phyloP scores from a whole-genome alignment of 441 rosid genomes.

The Capsella rubella region DNA sequence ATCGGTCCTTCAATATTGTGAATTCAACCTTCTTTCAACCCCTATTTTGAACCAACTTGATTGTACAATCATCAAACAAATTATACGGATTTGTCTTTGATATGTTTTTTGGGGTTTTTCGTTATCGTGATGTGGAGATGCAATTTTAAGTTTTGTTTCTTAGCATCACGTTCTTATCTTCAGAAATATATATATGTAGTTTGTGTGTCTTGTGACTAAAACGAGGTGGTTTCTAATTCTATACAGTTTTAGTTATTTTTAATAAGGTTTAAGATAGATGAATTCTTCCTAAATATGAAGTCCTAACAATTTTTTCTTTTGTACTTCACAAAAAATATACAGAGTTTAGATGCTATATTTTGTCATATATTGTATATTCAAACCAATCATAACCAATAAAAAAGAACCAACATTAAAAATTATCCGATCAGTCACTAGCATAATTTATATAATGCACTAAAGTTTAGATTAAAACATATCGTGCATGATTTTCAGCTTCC shows the following conservation, averaged over 20 bases:
- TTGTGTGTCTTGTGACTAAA: not conserved
- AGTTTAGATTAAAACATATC: too few relatives aligned
- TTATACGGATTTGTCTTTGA: slow-evolving; percentile 39
- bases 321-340: not conserved
- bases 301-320: not conserved
- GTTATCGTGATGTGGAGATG: slow-evolving; percentile 31
- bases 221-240: not conserved
- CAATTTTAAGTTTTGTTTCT: slow-evolving; percentile 28
- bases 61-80: slow-evolving; percentile 32
- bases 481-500: not conserved
- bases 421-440: too few relatives aligned
- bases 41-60: slow-evolving; percentile 29
- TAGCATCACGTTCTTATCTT: slow-evolving; percentile 26
- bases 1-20: slow-evolving; percentile 5
- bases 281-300: not conserved
- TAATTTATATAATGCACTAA: too few relatives aligned
- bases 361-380: too few relatives aligned
- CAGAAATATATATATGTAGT: slow-evolving; percentile 4
- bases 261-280: not conserved
- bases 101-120: slow-evolving; percentile 27
- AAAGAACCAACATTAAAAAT: too few relatives aligned
- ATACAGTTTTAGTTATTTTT: not conserved
- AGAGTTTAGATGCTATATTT: too few relatives aligned
- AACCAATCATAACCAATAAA: too few relatives aligned
- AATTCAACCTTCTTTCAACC: slow-evolving; percentile 43